Evolutionary conservation across 148 eudicot species (phyloP).

Genomic region (Diospyros kaki): DNA sequence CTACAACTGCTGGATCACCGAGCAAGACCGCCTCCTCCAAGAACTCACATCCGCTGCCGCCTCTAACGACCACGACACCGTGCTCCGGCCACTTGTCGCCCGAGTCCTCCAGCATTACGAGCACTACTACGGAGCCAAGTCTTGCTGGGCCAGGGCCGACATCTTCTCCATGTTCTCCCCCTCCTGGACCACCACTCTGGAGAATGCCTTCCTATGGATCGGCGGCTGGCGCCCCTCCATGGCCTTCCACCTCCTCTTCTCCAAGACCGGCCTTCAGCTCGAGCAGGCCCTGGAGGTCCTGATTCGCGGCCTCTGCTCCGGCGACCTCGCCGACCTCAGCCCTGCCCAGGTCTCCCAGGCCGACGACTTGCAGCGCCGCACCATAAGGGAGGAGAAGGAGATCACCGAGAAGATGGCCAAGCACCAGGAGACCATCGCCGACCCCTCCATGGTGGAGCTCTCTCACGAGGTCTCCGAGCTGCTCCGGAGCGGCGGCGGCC

Average conservation of each 20-base stretch:
- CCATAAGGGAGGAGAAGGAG: conserved; percentile 47
- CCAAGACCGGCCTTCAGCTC: conserved; percentile 52
- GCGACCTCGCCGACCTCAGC: conserved; percentile 52
- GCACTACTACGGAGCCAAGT: conserved; percentile 49
- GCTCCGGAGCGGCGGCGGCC: not conserved
- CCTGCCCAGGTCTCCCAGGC: conserved; percentile 36
- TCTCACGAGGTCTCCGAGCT: conserved; percentile 39
- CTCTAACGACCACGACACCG: conserved; percentile 13
- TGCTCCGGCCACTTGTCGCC: conserved; percentile 12
- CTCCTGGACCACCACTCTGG: conserved; percentile 52
- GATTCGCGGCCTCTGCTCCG: conserved; percentile 27
- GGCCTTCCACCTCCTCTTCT: conserved; percentile 56
- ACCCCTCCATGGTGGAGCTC: conserved; percentile 60
- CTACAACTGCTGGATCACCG: conserved; percentile 52
- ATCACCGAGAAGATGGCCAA: conserved; percentile 53
- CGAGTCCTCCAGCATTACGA: conserved; percentile 54
- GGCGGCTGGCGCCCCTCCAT: conserved; percentile 75
- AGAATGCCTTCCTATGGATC: conserved; percentile 68
- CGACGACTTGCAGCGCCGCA: conserved; percentile 45
- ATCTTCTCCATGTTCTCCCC: conserved; percentile 45
- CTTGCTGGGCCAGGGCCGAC: conserved; percentile 25
- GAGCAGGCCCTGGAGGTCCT: conserved; percentile 45
- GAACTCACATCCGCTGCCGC: conserved; percentile 31
- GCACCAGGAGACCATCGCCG: conserved; percentile 68
- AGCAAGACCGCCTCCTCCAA: conserved; percentile 38